phyloP scores from a whole-genome alignment of 1,139 yeast genomes.

The Maudiozyma humilis region DNA sequence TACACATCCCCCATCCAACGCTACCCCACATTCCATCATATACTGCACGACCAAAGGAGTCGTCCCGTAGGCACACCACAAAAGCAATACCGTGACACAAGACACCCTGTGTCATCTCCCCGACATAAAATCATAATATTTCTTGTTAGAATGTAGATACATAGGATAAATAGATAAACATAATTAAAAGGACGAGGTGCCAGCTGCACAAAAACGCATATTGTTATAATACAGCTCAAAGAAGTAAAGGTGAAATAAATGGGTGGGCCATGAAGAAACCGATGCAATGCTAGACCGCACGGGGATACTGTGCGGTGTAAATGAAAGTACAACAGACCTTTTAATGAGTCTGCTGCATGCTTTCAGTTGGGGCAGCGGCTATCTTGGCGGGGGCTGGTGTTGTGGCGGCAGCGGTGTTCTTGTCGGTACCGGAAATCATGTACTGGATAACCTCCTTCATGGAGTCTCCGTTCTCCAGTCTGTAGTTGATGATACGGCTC shows the following conservation, averaged over 20 bases:
- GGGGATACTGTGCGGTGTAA: too few species aligned
- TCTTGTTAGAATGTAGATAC: neutral
- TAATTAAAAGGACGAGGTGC: too few species aligned
- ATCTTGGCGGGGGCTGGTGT: neutral
- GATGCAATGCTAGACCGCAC: neutral
- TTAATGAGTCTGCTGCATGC: constrained; percentile 3
- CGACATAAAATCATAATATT: too few species aligned
- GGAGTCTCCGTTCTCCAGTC: constrained; percentile 44
- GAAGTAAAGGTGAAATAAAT: neutral
- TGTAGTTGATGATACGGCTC: constrained; percentile 58
- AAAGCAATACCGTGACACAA: too few species aligned
- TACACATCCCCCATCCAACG: too few species aligned
- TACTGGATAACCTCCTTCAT: constrained; percentile 49
- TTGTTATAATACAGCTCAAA: neutral
- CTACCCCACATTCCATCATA: too few species aligned
- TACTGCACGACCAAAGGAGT: too few species aligned
- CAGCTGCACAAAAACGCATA: too few species aligned
- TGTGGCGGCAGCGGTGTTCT: neutral
- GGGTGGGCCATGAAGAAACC: too few species aligned
- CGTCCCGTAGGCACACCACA: too few species aligned
- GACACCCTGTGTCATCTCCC: too few species aligned
- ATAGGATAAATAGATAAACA: too few species aligned
- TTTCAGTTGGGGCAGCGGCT: neutral
- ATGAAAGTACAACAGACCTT: neutral
- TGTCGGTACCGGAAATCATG: constrained; percentile 27